These are phyloP conservation scores for Jacaranda copaia DNA, from an alignment of 257 asterid genomes.

Conservation along the genomic window DNA sequence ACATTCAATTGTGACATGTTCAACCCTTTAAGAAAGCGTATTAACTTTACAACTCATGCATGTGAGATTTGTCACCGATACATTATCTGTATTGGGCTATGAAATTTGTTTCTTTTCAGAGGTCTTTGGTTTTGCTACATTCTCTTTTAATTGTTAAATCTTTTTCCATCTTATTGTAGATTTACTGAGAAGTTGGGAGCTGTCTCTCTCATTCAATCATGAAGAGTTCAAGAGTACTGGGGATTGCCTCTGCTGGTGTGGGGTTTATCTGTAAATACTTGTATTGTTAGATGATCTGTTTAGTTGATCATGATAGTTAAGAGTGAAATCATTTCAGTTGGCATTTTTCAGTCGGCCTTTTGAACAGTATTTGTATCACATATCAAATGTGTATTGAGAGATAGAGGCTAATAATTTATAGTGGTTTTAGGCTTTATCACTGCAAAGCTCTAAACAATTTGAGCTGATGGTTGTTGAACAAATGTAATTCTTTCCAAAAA, in stretches of 20 bases:
- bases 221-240: constrained; percentile 28
- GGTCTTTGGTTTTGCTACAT: neutral
- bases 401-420: constrained; percentile 20
- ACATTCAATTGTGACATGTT: neutral
- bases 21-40: neutral
- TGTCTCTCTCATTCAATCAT: neutral
- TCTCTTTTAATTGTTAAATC: neutral
- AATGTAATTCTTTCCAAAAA: neutral
- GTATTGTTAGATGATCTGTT: neutral
- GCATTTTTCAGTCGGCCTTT: constrained; percentile 13
- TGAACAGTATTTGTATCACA: neutral
- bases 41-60: neutral
- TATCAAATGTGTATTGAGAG: constrained; percentile 15
- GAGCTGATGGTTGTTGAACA: neutral
- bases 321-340: neutral
- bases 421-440: constrained; percentile 12
- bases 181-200: constrained; percentile 4
- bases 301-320: constrained; percentile 19
- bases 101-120: too few species aligned
- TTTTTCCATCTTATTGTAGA: constrained; percentile 24
- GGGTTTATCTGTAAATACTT: constrained; percentile 40
- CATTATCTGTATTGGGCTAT: neutral
- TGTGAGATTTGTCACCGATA: neutral
- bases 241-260: constrained; percentile 28
- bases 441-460: neutral